phyloP scores from a whole-genome alignment of 306 rosid genomes.

The Alnus glutinosa region DNA sequence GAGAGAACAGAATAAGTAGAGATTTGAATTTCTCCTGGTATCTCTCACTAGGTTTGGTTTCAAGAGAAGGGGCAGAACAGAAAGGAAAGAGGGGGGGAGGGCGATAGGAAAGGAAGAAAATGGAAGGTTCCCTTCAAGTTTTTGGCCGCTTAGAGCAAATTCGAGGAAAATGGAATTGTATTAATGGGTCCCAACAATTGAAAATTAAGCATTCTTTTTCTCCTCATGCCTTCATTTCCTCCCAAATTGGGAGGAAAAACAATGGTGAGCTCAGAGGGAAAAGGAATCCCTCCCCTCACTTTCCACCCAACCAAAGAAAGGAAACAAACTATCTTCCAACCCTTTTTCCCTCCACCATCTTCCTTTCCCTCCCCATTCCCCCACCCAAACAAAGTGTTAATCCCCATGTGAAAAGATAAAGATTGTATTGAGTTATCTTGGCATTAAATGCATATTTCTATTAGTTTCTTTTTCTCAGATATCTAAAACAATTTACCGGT shows the following conservation, averaged over 20 bases:
- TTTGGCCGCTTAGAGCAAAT: too few relatives aligned
- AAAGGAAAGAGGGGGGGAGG: constrained; percentile 8
- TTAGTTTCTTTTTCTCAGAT: neutral
- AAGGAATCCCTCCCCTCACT: neutral
- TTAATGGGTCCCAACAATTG: neutral
- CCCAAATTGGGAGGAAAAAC: neutral
- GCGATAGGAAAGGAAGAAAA: too few relatives aligned
- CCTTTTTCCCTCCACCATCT: neutral
- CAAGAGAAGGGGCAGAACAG: neutral
- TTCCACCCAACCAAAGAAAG: neutral
- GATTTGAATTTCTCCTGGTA: too few relatives aligned
- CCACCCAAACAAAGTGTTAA: neutral
- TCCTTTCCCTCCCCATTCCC: neutral
- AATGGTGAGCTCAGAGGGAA: neutral
- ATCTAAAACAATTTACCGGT: neutral
- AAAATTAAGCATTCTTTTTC: neutral
- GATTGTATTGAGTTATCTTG: neutral
- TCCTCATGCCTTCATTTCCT: neutral
- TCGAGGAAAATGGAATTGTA: neutral
- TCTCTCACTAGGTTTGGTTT: too few relatives aligned
- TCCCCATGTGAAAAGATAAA: neutral
- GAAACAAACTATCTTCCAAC: neutral
- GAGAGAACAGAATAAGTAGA: neutral
- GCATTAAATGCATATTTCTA: neutral
- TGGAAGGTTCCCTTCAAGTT: too few relatives aligned